Percentiles rank a stretch among this genome's conserved stretches.
Conservation (phyloP, 306 rosid species). For the Pterocarpus macrocarpus region DNA sequence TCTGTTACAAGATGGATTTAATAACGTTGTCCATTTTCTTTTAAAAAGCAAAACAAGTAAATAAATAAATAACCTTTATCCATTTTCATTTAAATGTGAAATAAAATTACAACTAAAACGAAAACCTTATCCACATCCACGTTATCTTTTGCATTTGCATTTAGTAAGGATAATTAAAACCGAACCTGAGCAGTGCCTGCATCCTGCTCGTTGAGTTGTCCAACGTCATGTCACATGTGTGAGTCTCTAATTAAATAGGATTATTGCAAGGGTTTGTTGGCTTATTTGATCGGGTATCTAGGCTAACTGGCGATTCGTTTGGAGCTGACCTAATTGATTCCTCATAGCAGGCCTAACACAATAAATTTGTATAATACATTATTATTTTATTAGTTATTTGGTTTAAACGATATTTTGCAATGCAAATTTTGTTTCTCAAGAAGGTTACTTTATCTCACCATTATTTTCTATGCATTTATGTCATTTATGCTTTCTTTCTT, state of each 20-base stretch:
- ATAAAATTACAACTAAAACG: background rate
- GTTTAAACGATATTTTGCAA: too few species aligned
- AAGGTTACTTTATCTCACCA: too few species aligned
- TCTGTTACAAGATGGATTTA: background rate
- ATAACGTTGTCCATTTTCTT: background rate
- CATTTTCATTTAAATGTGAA: background rate
- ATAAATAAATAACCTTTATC: constrained; percentile 28
- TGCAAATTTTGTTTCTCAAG: too few species aligned
- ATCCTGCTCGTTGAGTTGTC: constrained; percentile 8
- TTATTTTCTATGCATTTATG: too few species aligned
- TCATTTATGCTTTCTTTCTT: too few species aligned
- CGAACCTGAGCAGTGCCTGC: constrained; percentile 9
- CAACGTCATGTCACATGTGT: constrained; percentile 10
- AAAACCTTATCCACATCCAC: constrained; percentile 33
- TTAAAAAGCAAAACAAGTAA: background rate
- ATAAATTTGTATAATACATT: too few species aligned
- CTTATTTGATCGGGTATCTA: too few species aligned
- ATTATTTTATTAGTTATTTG: too few species aligned
- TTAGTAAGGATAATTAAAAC: constrained; percentile 33
- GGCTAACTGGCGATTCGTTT: too few species aligned
- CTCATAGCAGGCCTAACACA: too few species aligned
- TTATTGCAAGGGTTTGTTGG: too few species aligned
- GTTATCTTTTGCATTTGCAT: constrained; percentile 4
- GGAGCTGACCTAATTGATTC: too few species aligned
- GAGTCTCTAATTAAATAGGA: background rate